phyloP scores from a whole-genome alignment of 345 rosid species.

The Erodium maritimum region DNA sequence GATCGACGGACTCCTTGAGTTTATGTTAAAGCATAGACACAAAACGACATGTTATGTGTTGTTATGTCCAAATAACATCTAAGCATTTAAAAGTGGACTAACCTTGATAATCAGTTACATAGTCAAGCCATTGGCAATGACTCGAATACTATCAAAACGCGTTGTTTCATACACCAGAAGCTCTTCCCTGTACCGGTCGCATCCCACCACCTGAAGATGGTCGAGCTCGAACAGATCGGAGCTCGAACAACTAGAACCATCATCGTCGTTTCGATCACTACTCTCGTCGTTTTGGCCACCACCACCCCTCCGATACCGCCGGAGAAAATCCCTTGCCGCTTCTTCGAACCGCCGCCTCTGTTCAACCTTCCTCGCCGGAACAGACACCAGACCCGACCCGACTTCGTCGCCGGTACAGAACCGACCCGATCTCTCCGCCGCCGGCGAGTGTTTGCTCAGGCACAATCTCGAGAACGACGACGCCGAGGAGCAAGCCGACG shows the following conservation, averaged over 20 bases:
- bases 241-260: slow-evolving; percentile 32
- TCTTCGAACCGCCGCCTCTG: slow-evolving; percentile 26
- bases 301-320: background rate
- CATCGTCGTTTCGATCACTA: slow-evolving; percentile 8
- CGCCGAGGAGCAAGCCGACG: slow-evolving; percentile 54
- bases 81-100: too few species aligned
- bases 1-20: too few species aligned
- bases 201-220: slow-evolving; percentile 19
- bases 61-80: too few species aligned
- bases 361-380: slow-evolving; percentile 18
- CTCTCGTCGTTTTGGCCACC: background rate
- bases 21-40: too few species aligned
- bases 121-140: slow-evolving; percentile 30
- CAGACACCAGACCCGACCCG: too few species aligned
- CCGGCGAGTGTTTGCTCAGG: slow-evolving; percentile 44
- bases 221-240: slow-evolving; percentile 54
- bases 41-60: too few species aligned
- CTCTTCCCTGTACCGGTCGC: slow-evolving; percentile 22
- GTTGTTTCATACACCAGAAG: slow-evolving; percentile 57
- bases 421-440: slow-evolving; percentile 5
- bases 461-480: slow-evolving; percentile 72
- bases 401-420: too few species aligned
- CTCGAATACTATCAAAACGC: slow-evolving; percentile 26
- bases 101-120: too few species aligned
- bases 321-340: slow-evolving; percentile 25